A percentile compares a stretch with the other conserved stretches of the same genome.
Conservation (phyloP, 768 basidiomycete genomes). For the Candolleomyces aberdarensis region DNA sequence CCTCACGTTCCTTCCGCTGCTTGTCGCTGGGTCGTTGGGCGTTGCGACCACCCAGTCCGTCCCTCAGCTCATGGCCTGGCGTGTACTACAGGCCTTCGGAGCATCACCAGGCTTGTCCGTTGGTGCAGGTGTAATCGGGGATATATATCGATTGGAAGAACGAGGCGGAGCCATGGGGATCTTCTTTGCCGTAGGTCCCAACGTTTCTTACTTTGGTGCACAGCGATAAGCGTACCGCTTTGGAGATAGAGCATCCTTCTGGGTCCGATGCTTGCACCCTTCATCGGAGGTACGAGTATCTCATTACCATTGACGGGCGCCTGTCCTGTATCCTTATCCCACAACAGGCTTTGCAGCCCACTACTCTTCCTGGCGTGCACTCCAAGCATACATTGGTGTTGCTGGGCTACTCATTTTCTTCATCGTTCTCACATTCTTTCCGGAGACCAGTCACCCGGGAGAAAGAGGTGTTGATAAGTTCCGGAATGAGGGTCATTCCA, state of each 20-base stretch:
- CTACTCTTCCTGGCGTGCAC: slow-evolving; percentile 57
- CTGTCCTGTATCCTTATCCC: not conserved
- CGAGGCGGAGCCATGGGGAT: slow-evolving; percentile 58
- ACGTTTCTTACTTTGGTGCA: not conserved
- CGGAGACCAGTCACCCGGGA: slow-evolving; percentile 67
- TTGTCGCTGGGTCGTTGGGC: slow-evolving; percentile 57
- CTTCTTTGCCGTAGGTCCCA: slow-evolving; percentile 45
- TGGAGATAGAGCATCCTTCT: slow-evolving; percentile 44
- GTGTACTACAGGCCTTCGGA: slow-evolving; percentile 67
- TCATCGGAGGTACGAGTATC: slow-evolving; percentile 44
- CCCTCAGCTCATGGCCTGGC: slow-evolving; percentile 51
- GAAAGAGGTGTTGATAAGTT: slow-evolving; percentile 51
- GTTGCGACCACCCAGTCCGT: slow-evolving; percentile 46
- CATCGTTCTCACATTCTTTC: slow-evolving; percentile 44
- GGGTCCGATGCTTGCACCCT: slow-evolving; percentile 60
- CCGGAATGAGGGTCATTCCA: not conserved
- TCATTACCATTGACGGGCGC: not conserved
- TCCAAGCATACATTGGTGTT: slow-evolving; percentile 46
- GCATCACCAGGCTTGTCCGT: slow-evolving; percentile 52
- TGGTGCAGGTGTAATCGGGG: slow-evolving; percentile 60
- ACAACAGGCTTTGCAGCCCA: slow-evolving; percentile 9
- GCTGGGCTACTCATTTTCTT: slow-evolving; percentile 39
- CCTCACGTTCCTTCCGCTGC: slow-evolving; percentile 55
- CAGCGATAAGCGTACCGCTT: not conserved
- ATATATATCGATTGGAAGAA: slow-evolving; percentile 65